phyloP scores from a whole-genome alignment of 306 rosid genomes.

The Citrullus amarus region DNA sequence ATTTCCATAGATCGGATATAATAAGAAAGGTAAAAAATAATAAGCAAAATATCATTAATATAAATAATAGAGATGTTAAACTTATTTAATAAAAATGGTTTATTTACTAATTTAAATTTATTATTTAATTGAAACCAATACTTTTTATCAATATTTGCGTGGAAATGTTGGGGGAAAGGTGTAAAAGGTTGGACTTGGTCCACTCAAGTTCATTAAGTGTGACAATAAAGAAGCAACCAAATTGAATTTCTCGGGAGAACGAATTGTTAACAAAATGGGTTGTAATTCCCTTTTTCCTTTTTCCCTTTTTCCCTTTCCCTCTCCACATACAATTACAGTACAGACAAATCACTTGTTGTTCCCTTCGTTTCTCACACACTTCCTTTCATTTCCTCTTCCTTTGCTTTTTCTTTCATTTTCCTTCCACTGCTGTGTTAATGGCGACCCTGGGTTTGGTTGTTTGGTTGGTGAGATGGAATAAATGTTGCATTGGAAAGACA shows the following conservation, averaged over 20 bases:
- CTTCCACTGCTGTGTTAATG: slow-evolving; percentile 11
- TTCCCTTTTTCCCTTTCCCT: background rate
- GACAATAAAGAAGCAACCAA: background rate
- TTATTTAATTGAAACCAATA: no score
- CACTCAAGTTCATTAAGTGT: background rate
- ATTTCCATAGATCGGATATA: no score
- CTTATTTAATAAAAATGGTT: no score
- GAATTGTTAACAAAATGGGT: background rate
- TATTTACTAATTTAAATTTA: no score
- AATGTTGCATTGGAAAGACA: slow-evolving; percentile 36
- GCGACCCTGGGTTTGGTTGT: slow-evolving; percentile 25
- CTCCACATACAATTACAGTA: no score
- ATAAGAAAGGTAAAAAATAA: no score
- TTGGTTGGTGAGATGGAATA: slow-evolving; percentile 63
- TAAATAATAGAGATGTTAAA: no score
- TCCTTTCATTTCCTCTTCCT: background rate
- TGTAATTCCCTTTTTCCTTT: background rate
- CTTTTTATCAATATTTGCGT: no score
- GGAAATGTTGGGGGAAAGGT: no score
- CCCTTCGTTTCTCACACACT: background rate
- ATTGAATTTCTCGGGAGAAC: background rate
- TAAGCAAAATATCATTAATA: no score
- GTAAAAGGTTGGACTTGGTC: background rate
- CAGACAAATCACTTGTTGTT: background rate
- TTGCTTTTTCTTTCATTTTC: background rate